A percentile compares a stretch with the other conserved stretches of the same genome.
These are phyloP conservation scores for Colletotrichum godetiae DNA, from an alignment of 2,329 filamentous ascomycete genomes.

Conservation along the genomic window DNA sequence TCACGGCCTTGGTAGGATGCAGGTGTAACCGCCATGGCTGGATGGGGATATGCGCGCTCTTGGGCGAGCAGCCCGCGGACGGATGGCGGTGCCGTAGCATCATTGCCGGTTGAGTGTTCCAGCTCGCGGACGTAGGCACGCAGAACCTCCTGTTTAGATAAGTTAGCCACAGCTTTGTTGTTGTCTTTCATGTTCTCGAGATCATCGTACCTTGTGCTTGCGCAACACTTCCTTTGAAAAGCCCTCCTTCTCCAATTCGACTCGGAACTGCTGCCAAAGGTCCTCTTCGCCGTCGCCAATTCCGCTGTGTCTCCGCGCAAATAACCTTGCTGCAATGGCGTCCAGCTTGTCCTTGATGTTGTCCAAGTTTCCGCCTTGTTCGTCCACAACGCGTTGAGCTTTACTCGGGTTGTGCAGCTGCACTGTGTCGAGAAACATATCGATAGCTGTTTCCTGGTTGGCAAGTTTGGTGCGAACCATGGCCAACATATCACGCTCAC, in stretches of 20 bases:
- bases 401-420: slow-evolving; percentile 62
- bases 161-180: slow-evolving; percentile 33
- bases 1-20: slow-evolving; percentile 22
- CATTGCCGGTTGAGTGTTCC: slow-evolving; percentile 58
- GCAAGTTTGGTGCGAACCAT: slow-evolving; percentile 59
- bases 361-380: slow-evolving; percentile 58
- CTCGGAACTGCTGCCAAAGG: slow-evolving; percentile 68
- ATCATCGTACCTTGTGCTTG: slow-evolving; percentile 66
- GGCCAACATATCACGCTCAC: slow-evolving; percentile 53
- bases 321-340: slow-evolving; percentile 63
- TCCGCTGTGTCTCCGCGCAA: slow-evolving; percentile 51
- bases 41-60: slow-evolving; percentile 40
- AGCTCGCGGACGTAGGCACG: slow-evolving; percentile 71
- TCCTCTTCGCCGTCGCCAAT: slow-evolving; percentile 59
- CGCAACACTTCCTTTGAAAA: slow-evolving; percentile 66
- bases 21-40: slow-evolving; percentile 23
- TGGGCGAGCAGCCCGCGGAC: slow-evolving; percentile 65
- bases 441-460: slow-evolving; percentile 64
- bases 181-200: too few species aligned
- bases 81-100: slow-evolving; percentile 58
- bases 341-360: slow-evolving; percentile 71
- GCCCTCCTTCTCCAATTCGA: slow-evolving; percentile 68
- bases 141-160: slow-evolving; percentile 61
- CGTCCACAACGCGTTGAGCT: slow-evolving; percentile 46
- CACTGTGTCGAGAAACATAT: slow-evolving; percentile 67